Base-by-base conservation (phyloP, 352 stramenopile genomes). In the Plasmopara viticola region DNA sequence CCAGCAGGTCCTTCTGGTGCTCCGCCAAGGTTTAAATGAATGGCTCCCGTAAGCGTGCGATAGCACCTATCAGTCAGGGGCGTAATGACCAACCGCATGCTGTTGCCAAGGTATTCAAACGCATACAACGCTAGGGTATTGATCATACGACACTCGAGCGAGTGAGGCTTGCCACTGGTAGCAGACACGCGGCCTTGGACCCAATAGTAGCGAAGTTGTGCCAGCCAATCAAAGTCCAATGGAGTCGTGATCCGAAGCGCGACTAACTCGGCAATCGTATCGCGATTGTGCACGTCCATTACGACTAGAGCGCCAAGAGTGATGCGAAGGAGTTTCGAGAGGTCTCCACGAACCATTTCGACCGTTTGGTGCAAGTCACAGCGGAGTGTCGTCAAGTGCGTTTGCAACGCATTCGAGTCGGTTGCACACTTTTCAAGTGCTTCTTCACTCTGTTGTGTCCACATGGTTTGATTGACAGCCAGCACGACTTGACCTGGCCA, bases 201-300 rank as follows among this genome's bases (percentile, higher is more conserved):
- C 86, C 88, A 97, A 51, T 97, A 97, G 66, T 97, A 97, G 5
- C 92, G 87, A 12, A 98, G 59, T 58, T 97, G 91, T 1, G 85
- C 84, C 48, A 96, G 72, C 92, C 92, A 98, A 64, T 97, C 92
- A 62, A 98, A 98, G 58, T 97, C 91, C 6, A 58, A 82, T 46
- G 82, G 84, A 55, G 86, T 69, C 4, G 69, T 75, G 28, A 93
- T 78, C 25, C 90, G 71, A 33, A 94, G 61, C 2, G 90, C 68
- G 40, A 91, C 74, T 25, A 98, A 62, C 55, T 97, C 90, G 6
- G 86, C 84, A 45, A 97, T 96, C 48, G 87, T 95, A 56, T 97
- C 90, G 10, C 91, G 82, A 39, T 97, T 97, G 76, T 98, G 93
- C 6, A 98, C 92, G 56, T 98, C 92, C 83, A 98, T 96, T 9